Base-by-base conservation (phyloP, 2,329 filamentous ascomycete species). In the Salinomyces thailandicus region DNA sequence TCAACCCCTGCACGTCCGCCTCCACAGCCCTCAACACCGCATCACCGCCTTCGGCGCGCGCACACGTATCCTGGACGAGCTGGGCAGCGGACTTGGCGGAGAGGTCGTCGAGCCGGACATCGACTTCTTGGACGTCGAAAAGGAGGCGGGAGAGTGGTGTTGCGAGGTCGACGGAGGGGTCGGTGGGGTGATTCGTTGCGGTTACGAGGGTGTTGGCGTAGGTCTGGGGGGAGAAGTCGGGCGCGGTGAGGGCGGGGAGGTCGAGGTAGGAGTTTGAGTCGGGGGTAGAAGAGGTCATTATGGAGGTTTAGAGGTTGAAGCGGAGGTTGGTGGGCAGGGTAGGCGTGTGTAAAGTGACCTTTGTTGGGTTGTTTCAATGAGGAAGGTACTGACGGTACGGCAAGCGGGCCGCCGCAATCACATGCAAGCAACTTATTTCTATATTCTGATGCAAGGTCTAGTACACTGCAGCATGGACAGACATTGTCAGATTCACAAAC, bases 51-150 rank as follows among this genome's bases (percentile, higher is more conserved):
- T 76, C 71, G 11, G 78, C 82, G 58, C 91, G 83, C 29, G 75
- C 66, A 42, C 77, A 71, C 3, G 87, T 93, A 60, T 95, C 73
- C 18, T 77, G 67, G 14, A 98, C 72, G 18, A 98, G 70, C 0
- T 86, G 83, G 0, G 89, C 66, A 2, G 91, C 86, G 18, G 80
- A 83, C 45, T 82, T 79, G 2, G 86, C 91, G 5, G 89, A 93
- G 27, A 96, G 72, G 3, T 76, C 74, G 59, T 98, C 85, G 45
- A 98, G 94, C 57, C 93, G 86, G 0, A 87, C 93, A 62, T 96
- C 89, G 47, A 98, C 81, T 62, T 96, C 91, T 58, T 96, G 91
- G 3, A 91, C 80, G 62, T 98, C 91, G 62, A 98, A 98, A 5
- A 96, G 77, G 4, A 95, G 87, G 37, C 85, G 78, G 4, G 87